Percentiles rank a stretch among this genome's conserved stretches.
Evolutionary conservation across 345 rosid species (phyloP).

Genomic region (Rhizophora apiculata): DNA sequence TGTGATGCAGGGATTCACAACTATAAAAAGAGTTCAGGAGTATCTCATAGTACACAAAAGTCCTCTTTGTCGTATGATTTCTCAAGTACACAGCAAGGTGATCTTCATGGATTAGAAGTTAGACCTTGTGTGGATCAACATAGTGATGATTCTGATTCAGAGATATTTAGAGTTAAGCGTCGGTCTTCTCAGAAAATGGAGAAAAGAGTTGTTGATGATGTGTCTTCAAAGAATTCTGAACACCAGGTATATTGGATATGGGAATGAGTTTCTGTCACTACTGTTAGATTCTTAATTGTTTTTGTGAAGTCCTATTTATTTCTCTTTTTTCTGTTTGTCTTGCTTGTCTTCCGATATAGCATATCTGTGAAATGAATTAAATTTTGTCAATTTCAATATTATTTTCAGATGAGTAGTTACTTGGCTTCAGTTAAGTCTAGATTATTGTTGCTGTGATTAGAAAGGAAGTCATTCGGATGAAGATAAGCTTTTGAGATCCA

Average conservation of each 20-base stretch:
- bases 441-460: no score
- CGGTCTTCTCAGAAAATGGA: conserved; percentile 65
- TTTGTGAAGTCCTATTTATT: no score
- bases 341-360: no score
- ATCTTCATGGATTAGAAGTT: conserved; percentile 29
- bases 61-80: conserved; percentile 33
- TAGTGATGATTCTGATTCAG: conserved; percentile 83
- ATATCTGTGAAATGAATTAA: no score
- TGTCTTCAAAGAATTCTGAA: conserved; percentile 41
- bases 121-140: conserved; percentile 38
- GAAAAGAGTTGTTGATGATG: conserved; percentile 43
- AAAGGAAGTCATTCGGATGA: no score
- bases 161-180: conserved; percentile 86
- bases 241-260: conserved; percentile 50
- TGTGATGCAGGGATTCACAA: conserved; percentile 30
- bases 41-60: conserved; percentile 27
- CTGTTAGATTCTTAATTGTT: no score
- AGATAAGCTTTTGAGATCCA: no score
- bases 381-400: no score
- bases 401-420: no score
- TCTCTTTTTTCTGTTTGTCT: no score
- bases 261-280: no score
- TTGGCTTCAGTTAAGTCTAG: no score
- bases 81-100: conserved; percentile 19
- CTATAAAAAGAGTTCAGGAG: conserved; percentile 33